Percentiles rank a stretch among this genome's conserved stretches.
Evolutionary conservation across 768 basidiomycete genomes (phyloP).

Genomic region (Pleurotus tuber-regium): DNA sequence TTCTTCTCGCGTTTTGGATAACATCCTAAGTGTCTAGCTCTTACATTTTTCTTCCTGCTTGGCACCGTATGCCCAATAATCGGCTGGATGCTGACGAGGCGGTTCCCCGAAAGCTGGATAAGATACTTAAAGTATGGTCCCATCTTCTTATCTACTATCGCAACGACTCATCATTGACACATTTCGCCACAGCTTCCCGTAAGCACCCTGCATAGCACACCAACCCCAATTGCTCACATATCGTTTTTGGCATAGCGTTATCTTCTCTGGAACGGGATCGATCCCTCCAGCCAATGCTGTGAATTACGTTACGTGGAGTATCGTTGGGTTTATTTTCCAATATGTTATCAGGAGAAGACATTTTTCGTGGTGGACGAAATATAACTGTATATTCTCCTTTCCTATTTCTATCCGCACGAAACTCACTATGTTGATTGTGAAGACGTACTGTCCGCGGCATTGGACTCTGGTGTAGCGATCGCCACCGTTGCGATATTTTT

Average conservation of each 20-base stretch:
- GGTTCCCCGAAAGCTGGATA: conserved; percentile 62
- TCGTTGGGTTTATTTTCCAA: conserved; percentile 66
- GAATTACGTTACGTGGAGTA: conserved; percentile 68
- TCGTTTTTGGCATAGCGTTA: conserved; percentile 23
- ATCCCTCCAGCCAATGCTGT: conserved; percentile 68
- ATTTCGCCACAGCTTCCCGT: conserved; percentile 35
- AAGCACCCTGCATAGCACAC: background rate
- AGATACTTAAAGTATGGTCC: conserved; percentile 64
- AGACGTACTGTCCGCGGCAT: conserved; percentile 57
- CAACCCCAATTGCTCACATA: background rate
- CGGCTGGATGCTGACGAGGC: conserved; percentile 50
- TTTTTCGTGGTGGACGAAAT: conserved; percentile 69
- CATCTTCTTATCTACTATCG: background rate
- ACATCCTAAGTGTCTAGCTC: conserved; percentile 31
- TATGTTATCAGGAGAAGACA: conserved; percentile 55
- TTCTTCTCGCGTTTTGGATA: background rate
- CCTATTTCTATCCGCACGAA: too few relatives aligned
- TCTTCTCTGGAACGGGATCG: conserved; percentile 56
- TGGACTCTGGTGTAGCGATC: conserved; percentile 54
- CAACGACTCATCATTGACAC: background rate
- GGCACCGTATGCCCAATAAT: conserved; percentile 61
- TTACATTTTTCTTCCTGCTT: conserved; percentile 71
- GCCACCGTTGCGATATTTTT: conserved; percentile 33
- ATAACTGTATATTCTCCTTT: conserved; percentile 41
- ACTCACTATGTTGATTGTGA: background rate